phyloP scores from a whole-genome alignment of 2,329 filamentous ascomycete species.

The Fusarium kyushuense region DNA sequence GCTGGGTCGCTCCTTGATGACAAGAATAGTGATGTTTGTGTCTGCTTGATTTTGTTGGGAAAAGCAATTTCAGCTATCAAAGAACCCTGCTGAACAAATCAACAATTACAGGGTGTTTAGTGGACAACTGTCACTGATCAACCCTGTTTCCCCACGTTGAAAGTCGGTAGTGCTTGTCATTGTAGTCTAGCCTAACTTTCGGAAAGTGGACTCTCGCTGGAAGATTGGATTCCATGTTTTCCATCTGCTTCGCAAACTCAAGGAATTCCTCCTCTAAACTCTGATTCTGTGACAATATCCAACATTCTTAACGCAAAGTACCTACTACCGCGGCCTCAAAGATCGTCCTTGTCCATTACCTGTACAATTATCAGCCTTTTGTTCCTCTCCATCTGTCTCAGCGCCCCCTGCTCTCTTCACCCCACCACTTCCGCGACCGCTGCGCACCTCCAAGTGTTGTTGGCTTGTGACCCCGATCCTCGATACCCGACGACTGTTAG shows the following conservation, averaged over 20 bases:
- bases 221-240: conserved; percentile 1
- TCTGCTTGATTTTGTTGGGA: conserved; percentile 6
- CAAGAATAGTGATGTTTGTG: background rate
- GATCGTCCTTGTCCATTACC: background rate
- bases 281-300: background rate
- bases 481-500: conserved; percentile 16
- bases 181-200: background rate
- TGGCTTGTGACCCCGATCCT: conserved; percentile 35
- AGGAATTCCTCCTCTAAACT: conserved; percentile 25
- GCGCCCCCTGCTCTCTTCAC: conserved; percentile 23
- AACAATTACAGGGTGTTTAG: conserved; percentile 20
- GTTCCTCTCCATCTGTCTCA: conserved; percentile 14
- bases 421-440: conserved; percentile 32
- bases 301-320: conserved; percentile 5
- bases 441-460: conserved; percentile 27
- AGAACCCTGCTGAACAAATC: background rate
- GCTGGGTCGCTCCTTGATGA: no score
- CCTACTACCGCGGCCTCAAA: background rate
- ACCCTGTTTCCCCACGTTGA: conserved; percentile 36
- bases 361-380: background rate
- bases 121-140: background rate
- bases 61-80: background rate
- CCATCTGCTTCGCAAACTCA: conserved; percentile 23
- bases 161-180: conserved; percentile 21
- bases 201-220: conserved; percentile 35